These are phyloP conservation scores for Chalciporus piperatus DNA, from an alignment of 768 basidiomycete genomes.

Conservation along the genomic window DNA sequence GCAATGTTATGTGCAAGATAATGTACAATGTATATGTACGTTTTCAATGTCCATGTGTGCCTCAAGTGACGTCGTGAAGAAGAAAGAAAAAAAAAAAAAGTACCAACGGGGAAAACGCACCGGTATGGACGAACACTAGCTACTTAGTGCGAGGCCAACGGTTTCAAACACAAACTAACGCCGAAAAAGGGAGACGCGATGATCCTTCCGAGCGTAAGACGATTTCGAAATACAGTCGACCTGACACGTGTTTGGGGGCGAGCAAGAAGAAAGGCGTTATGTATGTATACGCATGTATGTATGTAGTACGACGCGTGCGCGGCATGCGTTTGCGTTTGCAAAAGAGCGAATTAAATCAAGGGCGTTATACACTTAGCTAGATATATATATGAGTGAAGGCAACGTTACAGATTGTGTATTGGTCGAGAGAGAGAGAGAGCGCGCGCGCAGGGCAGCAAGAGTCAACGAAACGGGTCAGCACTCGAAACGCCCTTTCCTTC, in stretches of 20 bases:
- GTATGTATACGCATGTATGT: background rate
- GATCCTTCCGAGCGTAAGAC: conserved; percentile 18
- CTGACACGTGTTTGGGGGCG: conserved; percentile 8
- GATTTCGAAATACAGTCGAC: conserved; percentile 6
- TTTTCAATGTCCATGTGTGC: background rate
- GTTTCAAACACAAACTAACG: background rate
- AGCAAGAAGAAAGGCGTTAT: background rate
- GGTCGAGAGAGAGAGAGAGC: background rate
- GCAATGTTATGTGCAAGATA: background rate
- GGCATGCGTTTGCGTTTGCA: background rate
- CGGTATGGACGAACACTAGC: background rate
- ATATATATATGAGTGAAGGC: background rate
- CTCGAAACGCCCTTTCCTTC: background rate
- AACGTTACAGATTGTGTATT: background rate
- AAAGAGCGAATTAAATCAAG: conserved; percentile 1
- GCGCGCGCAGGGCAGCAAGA: background rate
- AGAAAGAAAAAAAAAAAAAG: too few species aligned
- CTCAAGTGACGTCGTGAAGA: background rate
- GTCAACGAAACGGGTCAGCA: background rate
- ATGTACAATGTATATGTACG: background rate
- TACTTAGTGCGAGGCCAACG: too few species aligned
- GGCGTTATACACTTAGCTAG: background rate
- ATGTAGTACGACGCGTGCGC: background rate
- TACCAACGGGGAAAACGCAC: background rate
- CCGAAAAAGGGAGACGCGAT: background rate